Evolutionary conservation across 2,329 filamentous ascomycete genomes (phyloP).

Genomic region (Lasiodiplodia theobromae): DNA sequence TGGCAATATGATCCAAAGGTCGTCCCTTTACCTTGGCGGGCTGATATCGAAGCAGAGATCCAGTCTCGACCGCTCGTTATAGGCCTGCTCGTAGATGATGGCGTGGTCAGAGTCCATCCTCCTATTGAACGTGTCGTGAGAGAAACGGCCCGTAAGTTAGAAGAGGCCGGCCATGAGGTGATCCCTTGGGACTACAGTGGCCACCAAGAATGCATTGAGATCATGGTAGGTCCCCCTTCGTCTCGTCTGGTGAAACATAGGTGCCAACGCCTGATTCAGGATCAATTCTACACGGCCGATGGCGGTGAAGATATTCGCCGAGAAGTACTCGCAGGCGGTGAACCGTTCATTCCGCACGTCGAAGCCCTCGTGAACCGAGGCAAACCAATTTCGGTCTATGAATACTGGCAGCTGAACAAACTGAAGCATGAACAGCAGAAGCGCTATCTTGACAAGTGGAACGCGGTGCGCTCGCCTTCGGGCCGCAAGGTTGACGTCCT

Average conservation of each 20-base stretch:
- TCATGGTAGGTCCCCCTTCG: slow-evolving; percentile 14
- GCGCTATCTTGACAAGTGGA: slow-evolving; percentile 50
- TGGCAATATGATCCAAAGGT: slow-evolving; percentile 73
- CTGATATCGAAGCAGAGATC: slow-evolving; percentile 58
- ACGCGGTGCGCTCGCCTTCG: slow-evolving; percentile 36
- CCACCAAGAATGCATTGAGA: slow-evolving; percentile 16
- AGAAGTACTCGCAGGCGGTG: slow-evolving; percentile 38
- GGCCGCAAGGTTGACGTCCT: slow-evolving; percentile 47
- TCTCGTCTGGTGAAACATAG: not conserved
- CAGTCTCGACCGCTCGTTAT: slow-evolving; percentile 56
- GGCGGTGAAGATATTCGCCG: slow-evolving; percentile 14
- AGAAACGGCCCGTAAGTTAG: slow-evolving; percentile 37
- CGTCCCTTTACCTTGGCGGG: slow-evolving; percentile 70
- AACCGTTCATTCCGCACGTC: slow-evolving; percentile 42
- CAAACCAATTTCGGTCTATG: slow-evolving; percentile 33
- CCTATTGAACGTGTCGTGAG: slow-evolving; percentile 40
- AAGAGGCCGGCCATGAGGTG: slow-evolving; percentile 40
- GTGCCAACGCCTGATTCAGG: slow-evolving; percentile 27
- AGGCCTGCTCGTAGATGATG: slow-evolving; percentile 33
- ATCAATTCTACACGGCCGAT: slow-evolving; percentile 13
- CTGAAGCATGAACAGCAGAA: slow-evolving; percentile 41
- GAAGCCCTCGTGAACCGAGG: slow-evolving; percentile 39
- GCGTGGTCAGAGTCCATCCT: slow-evolving; percentile 14
- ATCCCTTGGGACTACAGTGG: slow-evolving; percentile 44
- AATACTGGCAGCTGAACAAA: slow-evolving; percentile 40